Base-by-base conservation (phyloP, 768 basidiomycete species). In the Symmetrospora coprosmae region DNA sequence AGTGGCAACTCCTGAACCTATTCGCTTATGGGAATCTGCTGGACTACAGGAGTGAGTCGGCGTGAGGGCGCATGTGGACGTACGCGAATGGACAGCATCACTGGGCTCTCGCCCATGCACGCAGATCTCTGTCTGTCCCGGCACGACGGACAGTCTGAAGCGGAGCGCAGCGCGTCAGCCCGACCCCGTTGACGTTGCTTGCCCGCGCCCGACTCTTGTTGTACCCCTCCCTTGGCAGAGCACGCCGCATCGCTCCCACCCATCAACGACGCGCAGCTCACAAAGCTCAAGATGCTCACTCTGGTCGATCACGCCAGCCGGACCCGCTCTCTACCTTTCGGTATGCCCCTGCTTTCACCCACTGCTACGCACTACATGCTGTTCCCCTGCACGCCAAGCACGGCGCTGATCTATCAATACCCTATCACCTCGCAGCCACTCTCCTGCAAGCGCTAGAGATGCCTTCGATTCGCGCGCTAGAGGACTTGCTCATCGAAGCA, bases 401-500 rank as follows among this genome's bases (percentile, higher is more conserved):
- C 16, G 17, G 50, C 23, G 21, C 7, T 17, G 46, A 17, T 45
- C 53, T 6, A n/a, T 16, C 28, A 11, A 35, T 35, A 1, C 16
- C 9, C 58, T 49, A 48, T 11, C 28, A n/a, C 4, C 33, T 2
- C 30, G 7, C 53, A 65, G 53, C 67, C 47, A 37, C 37, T 27
- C 86, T 97, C 1, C 79, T 87, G 6, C 70, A 79, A 50, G 75
- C 78, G 2, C 79, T 99, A 19, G 80, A 87, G 48, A 78, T 92
- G 72, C 77, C 81, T 2, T 82, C 80, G 4, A 81, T 91, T 60
- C 83, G 91, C 53, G 86, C 86, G 59, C 82, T 99, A 2, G 92
- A 99, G 72, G 91, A 96, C 73, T 81, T 96, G 65, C 86, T 97
- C 70, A 97, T 99, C 72, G 90, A 96, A 68, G 86, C 86, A 11